These are phyloP conservation scores for Trichopus zeylanicus DNA, from an alignment of 116 monocot genomes.

Conservation along the genomic window DNA sequence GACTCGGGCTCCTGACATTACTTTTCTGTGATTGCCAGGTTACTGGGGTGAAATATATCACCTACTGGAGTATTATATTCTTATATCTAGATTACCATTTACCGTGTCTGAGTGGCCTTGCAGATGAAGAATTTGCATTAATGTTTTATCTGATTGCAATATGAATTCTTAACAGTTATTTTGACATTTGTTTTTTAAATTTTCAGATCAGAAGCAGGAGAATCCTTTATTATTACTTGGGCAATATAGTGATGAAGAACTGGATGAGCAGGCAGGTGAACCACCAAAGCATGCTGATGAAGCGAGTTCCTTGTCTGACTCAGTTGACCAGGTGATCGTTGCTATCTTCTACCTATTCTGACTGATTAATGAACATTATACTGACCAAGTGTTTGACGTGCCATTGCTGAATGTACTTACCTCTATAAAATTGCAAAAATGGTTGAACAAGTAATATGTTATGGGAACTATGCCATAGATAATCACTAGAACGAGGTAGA, in stretches of 20 bases:
- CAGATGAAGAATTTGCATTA: background rate
- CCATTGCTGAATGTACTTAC: background rate
- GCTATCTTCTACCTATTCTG: background rate
- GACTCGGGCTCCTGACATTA: constrained; percentile 51
- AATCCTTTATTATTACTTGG: constrained; percentile 86
- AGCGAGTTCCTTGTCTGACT: constrained; percentile 10
- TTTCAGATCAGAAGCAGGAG: constrained; percentile 54
- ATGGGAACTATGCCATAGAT: too few relatives aligned
- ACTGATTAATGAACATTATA: background rate
- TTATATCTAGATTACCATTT: background rate
- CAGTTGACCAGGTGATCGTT: constrained; percentile 26
- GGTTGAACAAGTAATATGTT: too few relatives aligned
- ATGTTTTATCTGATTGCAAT: background rate
- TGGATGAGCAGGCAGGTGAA: constrained; percentile 37
- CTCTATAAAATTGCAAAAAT: too few relatives aligned
- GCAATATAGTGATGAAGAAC: constrained; percentile 95
- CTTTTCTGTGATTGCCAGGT: constrained; percentile 40
- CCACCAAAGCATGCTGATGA: constrained; percentile 19
- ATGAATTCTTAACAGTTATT: constrained; percentile 4
- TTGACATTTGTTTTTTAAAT: constrained; percentile 22
- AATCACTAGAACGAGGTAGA: too few relatives aligned
- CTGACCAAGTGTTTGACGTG: background rate
- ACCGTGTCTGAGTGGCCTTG: background rate
- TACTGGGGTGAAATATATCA: constrained; percentile 18
- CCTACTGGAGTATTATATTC: constrained; percentile 5